Conservation (phyloP, 1,284 basidiomycete genomes). For the Sanguinoderma infundibulare region DNA sequence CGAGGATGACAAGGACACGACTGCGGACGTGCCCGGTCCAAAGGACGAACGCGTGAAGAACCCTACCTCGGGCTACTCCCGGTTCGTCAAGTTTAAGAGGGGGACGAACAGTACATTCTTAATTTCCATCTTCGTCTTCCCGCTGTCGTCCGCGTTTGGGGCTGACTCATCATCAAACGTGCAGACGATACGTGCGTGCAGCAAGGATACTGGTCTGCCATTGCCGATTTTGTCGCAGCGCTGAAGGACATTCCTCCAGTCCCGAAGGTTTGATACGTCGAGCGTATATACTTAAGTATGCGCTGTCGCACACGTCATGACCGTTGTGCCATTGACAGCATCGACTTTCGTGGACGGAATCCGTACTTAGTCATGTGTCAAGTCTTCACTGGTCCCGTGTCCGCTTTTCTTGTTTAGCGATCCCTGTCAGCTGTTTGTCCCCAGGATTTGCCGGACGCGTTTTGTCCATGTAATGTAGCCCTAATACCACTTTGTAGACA, state of each 20-base stretch:
- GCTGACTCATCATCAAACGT: not conserved
- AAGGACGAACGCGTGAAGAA: conserved; percentile 15
- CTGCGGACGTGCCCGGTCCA: too few relatives aligned
- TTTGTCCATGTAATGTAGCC: not conserved
- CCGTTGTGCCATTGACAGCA: not conserved
- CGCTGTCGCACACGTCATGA: too few relatives aligned
- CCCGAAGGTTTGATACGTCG: not conserved
- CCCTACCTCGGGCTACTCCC: conserved; percentile 19
- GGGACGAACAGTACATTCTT: conserved; percentile 37
- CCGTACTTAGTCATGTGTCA: not conserved
- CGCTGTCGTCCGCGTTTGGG: not conserved
- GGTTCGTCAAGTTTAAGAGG: conserved; percentile 32
- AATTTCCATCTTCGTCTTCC: not conserved
- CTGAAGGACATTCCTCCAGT: conserved; percentile 1
- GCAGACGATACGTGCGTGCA: conserved; percentile 43
- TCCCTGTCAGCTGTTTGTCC: too few relatives aligned
- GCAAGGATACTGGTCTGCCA: conserved; percentile 38
- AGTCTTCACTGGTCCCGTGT: not conserved
- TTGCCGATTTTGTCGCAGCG: conserved; percentile 34
- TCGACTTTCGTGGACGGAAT: not conserved
- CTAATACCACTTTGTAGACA: not conserved
- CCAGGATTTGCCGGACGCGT: too few relatives aligned
- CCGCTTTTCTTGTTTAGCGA: not conserved
- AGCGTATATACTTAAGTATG: not conserved
- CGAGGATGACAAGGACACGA: conserved; percentile 18